Percentiles rank a stretch among this genome's conserved stretches.
phyloP scores from a whole-genome alignment of 306 rosid species.

The Prunus dulcis region DNA sequence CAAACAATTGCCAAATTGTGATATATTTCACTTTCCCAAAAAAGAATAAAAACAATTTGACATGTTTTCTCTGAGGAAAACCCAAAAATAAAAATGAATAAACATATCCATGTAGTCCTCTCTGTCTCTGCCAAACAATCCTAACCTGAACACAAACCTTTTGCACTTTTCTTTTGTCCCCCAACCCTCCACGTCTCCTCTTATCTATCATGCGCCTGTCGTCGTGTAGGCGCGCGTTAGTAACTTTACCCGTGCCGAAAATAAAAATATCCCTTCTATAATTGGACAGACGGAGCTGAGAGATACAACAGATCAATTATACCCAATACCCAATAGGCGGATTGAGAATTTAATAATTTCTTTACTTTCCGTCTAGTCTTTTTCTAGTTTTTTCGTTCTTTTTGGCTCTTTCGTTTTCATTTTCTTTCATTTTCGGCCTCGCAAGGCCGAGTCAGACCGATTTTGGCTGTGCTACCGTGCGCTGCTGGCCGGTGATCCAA shows the following conservation, averaged over 20 bases:
- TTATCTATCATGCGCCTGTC: not conserved
- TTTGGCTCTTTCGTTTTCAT: not conserved
- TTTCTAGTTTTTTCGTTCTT: not conserved
- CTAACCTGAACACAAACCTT: not conserved
- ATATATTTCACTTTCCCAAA: not conserved
- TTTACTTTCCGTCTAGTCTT: too few species aligned
- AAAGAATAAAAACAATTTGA: not conserved
- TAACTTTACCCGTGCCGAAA: not conserved
- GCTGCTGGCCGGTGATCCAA: slow-evolving; percentile 22
- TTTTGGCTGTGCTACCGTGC: slow-evolving; percentile 31
- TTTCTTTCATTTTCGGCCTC: not conserved
- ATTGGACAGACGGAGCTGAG: not conserved
- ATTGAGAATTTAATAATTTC: not conserved
- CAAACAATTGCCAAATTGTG: not conserved
- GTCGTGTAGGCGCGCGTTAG: not conserved
- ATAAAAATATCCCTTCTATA: not conserved
- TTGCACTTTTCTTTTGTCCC: not conserved
- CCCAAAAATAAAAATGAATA: not conserved
- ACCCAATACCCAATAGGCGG: not conserved
- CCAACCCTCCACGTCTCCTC: not conserved
- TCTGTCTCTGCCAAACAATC: not conserved
- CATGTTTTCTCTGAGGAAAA: not conserved
- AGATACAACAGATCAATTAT: too few species aligned
- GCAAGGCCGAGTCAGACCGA: not conserved
- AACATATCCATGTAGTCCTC: too few species aligned